Conservation (phyloP, 1,284 basidiomycete species). For the Apiotrichum akiyoshidainum region DNA sequence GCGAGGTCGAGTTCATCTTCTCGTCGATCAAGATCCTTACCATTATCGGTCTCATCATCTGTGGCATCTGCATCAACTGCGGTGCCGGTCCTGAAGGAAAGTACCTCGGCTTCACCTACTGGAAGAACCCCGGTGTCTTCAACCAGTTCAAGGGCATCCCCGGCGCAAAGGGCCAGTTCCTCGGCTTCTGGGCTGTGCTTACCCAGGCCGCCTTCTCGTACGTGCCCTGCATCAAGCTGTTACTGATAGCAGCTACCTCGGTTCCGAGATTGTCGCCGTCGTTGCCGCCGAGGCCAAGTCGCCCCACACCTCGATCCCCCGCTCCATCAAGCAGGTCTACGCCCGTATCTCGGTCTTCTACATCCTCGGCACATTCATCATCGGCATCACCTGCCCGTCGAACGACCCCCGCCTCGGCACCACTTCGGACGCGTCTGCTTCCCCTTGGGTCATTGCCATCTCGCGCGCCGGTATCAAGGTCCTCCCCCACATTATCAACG, state of each 20-base stretch:
- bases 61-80: constrained; percentile 62
- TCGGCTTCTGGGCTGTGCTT: constrained; percentile 21
- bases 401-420: constrained; percentile 61
- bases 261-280: constrained; percentile 49
- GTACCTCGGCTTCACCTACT: constrained; percentile 51
- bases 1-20: constrained; percentile 49
- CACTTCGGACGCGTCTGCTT: constrained; percentile 60
- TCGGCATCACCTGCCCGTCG: constrained; percentile 72
- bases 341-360: constrained; percentile 72
- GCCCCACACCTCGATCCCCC: constrained; percentile 70
- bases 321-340: constrained; percentile 71
- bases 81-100: constrained; percentile 50
- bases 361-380: constrained; percentile 56
- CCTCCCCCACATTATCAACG: constrained; percentile 64
- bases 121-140: constrained; percentile 52
- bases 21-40: constrained; percentile 74
- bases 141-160: constrained; percentile 35
- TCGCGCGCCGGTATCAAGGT: constrained; percentile 57
- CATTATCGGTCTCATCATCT: constrained; percentile 58
- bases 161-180: constrained; percentile 51
- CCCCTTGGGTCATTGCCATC: constrained; percentile 73
- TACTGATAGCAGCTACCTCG: not conserved
- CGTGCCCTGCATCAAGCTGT: not conserved
- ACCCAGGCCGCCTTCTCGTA: constrained; percentile 12
- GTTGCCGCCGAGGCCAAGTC: constrained; percentile 53